Base-by-base conservation (phyloP, 306 rosid species). In the Corylus avellana region DNA sequence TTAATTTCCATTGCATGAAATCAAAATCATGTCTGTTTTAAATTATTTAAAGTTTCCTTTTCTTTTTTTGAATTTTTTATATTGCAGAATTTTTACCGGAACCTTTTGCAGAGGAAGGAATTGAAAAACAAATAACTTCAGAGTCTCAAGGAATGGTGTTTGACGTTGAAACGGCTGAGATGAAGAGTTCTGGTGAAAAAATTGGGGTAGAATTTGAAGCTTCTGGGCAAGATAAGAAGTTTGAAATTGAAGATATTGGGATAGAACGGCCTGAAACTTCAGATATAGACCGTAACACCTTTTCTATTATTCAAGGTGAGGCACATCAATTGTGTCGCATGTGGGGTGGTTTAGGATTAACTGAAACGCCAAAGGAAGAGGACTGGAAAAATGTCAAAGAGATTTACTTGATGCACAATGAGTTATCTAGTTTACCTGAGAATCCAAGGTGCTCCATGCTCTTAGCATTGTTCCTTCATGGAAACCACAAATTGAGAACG, bases 291-390 rank as follows among this genome's bases (percentile, higher is more conserved):
- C 5, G 11, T 42, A 12, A 61, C 6, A 11, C 2, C 14, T n/a
- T 5, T 9, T 20, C 3, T 2, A 62, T 29, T 10, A 59, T 59
- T 29, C 35, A 59, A 27, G 1, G 50, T 25, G 68, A 61, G 17
- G 11, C 27, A 12, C 10, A 3, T 39, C 44, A 32, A 25, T 11
- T 12, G 27, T 61, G 27, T 29, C 68, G 47, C 3, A 49, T 25
- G 29, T 13, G 48, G 14, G 42, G 13, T 71, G 77, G 29, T 7
- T 27, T 27, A 57, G 81, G 76, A 12, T 57, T 70, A 55, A 70
- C 17, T 18, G 48, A 78, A 22, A 59, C 35, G 0, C 61, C 61
- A 1, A 13, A 16, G 10, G 18, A 8, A 59, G 55, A 12, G 12
- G 46, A 1, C 7, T 79, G 82, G 82, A n/a, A 35, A 25, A 11